Base-by-base conservation (phyloP, 2,329 filamentous ascomycete genomes). In the Uncinocarpus reesii region DNA sequence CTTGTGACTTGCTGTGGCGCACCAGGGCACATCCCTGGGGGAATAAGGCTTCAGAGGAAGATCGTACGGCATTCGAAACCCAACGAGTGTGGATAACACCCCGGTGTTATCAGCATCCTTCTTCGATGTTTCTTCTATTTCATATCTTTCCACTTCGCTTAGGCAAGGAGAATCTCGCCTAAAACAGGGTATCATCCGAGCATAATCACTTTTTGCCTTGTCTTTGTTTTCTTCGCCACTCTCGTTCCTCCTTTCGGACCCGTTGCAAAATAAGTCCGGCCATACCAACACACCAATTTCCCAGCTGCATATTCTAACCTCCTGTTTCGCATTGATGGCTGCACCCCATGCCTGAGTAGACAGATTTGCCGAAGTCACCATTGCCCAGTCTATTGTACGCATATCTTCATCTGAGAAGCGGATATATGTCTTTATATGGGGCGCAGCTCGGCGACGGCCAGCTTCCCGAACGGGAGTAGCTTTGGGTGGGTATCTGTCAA, bases 401-500 rank as follows among this genome's bases (percentile, higher is more conserved):
- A 68, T 67, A 1, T 58, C 50, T 37, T 42, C n/a, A 42, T 71
- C 62, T 0, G 63, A 55, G 57, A 75, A 88, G 3, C 84, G 78
- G 37, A 89, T 80, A 58, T 92, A 95, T 0, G 87, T 94, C 63
- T 95, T 95, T 61, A 94, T 84, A 57, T 95, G 88, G 0, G 88
- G 88, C 0, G 86, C 86, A 15, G 86, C 87, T 24, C 79, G 73
- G 41, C 77, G 71, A 47, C 84, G 72, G 1, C 81, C 80, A 7
- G 78, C 76, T 52, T 83, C 72, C 4, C 59, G 60, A 1, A 62
- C 43, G 1, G 35, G 52, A 4, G 20, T 31, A 23, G 32, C 15
- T 41, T 29, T 32, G 10, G 28, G 29, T 7, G 2, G 2, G 13
- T 10, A 7, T 29, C 1, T 13, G 10, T 21, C 6, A 2, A 13